Evolutionary conservation across 169 alveolate species (phyloP), one percentile per base, ranked within the genome.

Genomic region (Theileria sp.): DNA sequence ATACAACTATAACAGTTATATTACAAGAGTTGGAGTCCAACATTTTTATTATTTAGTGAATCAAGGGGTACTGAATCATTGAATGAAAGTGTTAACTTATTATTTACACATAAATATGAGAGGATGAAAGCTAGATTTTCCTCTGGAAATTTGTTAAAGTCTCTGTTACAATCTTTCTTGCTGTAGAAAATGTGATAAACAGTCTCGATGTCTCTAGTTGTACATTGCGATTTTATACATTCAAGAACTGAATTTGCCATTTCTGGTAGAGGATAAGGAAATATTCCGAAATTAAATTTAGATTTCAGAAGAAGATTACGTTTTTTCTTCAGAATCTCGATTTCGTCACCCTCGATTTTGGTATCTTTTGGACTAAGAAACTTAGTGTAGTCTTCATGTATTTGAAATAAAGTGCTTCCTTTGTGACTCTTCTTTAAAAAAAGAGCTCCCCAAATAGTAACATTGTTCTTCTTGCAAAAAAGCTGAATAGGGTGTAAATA

Each of bases 361-460:
- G 25, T 15, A 23, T 44, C 26, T n/a, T 54, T 49, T 0, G 49
- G 67, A 25, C 21, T 21, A 1, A 66, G 74, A 0, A 44, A 15
- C 54, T 71, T 7, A 0, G 76, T 17, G 56, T 85, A 58, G 30
- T 73, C 68, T 10, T 65, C 75, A 36, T 77, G 84, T 0, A 72
- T 9, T 50, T 49, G 32, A 10, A 21, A 13, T 13, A 83, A 12
- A 17, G 69, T 66, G 62, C 21, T 65, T 17, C 50, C 68, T 67
- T 34, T 73, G 25, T 32, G 12, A 34, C 62, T 74, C 34, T 44
- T 71, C 34, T 61, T 49, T 44, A 72, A 30, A 60, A 49, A 85
- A 4, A 85, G 70, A 9, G 86, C 79, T 3, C 87, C 77, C 91
- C 87, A 78, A 73, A 79, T 75, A 34, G 79, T 79, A 44, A 78